Conservation (phyloP, 768 basidiomycete species). For the Epithele typhae region DNA sequence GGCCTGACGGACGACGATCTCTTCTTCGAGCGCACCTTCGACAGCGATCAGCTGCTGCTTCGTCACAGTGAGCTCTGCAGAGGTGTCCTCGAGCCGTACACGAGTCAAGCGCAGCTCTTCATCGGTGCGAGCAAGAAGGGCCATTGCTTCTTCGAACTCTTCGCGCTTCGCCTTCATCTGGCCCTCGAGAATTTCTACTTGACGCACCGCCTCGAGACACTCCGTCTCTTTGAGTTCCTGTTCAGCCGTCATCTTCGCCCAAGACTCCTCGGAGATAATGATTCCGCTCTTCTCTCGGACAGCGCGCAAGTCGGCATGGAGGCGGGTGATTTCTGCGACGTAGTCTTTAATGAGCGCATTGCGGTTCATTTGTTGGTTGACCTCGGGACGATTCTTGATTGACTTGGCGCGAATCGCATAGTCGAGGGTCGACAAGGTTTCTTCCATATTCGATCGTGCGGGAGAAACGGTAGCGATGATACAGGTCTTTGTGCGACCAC, state of each 20-base stretch:
- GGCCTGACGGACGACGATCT: constrained; percentile 71
- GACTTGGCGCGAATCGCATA: constrained; percentile 95
- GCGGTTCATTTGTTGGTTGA: constrained; percentile 92
- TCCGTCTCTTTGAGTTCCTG: constrained; percentile 75
- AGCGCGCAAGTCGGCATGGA: constrained; percentile 86
- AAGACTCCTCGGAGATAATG: constrained; percentile 87
- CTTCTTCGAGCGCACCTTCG: constrained; percentile 70
- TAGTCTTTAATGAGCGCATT: constrained; percentile 93
- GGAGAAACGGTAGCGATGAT: constrained; percentile 97
- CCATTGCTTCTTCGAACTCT: constrained; percentile 90
- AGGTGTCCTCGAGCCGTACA: constrained; percentile 48
- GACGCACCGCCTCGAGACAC: constrained; percentile 76
- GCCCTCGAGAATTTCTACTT: constrained; percentile 78
- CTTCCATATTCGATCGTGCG: constrained; percentile 90
- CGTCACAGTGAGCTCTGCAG: constrained; percentile 47
- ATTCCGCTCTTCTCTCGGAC: constrained; percentile 96
- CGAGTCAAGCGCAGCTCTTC: constrained; percentile 67
- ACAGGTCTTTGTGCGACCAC: constrained; percentile 95
- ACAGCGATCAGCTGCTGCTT: constrained; percentile 54
- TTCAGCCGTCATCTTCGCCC: constrained; percentile 76
- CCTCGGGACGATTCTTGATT: constrained; percentile 91
- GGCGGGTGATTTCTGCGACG: constrained; percentile 85
- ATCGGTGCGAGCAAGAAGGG: constrained; percentile 67
- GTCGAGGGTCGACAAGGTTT: constrained; percentile 95
- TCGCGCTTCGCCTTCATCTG: constrained; percentile 77